Conservation (phyloP, 2,329 filamentous ascomycete genomes). For the Cladosporium sp. region DNA sequence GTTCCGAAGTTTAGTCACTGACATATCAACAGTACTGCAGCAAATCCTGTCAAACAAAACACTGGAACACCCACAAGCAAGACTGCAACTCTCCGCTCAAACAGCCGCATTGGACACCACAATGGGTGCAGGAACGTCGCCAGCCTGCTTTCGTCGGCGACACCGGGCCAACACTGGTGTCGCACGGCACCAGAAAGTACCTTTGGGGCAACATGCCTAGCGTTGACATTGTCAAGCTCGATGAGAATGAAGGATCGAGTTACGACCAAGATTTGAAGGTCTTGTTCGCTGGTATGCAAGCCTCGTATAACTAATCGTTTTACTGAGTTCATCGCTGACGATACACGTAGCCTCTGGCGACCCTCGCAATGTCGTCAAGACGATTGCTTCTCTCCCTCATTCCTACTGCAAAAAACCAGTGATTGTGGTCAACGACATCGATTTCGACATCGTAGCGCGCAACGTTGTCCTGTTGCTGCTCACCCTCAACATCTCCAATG, state of each 20-base stretch:
- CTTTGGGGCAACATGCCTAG: constrained; percentile 49
- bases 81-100: constrained; percentile 36
- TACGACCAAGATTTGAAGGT: constrained; percentile 27
- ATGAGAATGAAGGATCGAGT: constrained; percentile 35
- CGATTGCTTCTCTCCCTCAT: not conserved
- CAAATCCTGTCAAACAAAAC: constrained; percentile 35
- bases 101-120: constrained; percentile 34
- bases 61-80: constrained; percentile 38
- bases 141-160: constrained; percentile 33
- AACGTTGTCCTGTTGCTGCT: not conserved
- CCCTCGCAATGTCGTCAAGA: not conserved
- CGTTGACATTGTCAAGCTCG: constrained; percentile 42
- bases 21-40: constrained; percentile 38
- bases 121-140: constrained; percentile 34
- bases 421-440: not conserved
- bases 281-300: constrained; percentile 40
- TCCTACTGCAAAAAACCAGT: not conserved
- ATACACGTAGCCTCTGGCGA: not conserved
- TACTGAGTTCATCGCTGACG: too few species aligned
- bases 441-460: not conserved
- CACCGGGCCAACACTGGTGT: too few species aligned
- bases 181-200: constrained; percentile 29
- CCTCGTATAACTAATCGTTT: too few species aligned
- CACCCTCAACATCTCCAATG: not conserved
- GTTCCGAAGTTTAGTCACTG: not conserved